Conservation (phyloP, 345 rosid genomes). For the Corchorus olitorius region DNA sequence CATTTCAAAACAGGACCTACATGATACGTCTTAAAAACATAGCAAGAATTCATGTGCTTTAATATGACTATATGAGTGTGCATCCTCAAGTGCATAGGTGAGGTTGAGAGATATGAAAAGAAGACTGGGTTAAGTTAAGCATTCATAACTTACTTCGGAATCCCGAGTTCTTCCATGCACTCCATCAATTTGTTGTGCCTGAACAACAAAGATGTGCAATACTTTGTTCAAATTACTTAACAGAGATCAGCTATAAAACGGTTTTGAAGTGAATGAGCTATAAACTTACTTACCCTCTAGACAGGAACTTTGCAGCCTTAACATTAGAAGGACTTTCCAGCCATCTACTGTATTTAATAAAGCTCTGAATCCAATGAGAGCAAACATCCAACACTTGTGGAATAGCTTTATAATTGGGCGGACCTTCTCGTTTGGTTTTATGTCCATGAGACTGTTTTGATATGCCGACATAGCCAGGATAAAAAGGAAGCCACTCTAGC, state of each 20-base stretch:
- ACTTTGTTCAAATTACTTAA: conserved; percentile 7
- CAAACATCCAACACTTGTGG: conserved; percentile 69
- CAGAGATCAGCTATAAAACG: conserved; percentile 1
- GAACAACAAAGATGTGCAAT: conserved; percentile 24
- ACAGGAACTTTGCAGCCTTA: conserved; percentile 85
- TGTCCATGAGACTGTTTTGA: conserved; percentile 58
- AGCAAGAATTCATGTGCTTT: background rate
- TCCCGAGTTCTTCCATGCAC: conserved; percentile 71
- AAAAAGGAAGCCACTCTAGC: conserved; percentile 93
- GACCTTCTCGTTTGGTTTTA: conserved; percentile 54
- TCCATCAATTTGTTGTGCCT: conserved; percentile 80
- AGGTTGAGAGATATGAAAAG: background rate
- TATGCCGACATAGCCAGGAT: conserved; percentile 43
- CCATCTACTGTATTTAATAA: conserved; percentile 95
- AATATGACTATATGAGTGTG: background rate
- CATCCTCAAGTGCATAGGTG: background rate
- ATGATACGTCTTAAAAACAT: background rate
- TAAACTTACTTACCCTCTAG: conserved; percentile 66
- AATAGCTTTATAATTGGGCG: conserved; percentile 78
- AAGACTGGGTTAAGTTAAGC: conserved; percentile 7
- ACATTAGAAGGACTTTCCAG: conserved; percentile 81
- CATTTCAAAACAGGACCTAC: background rate
- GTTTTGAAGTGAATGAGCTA: conserved; percentile 12
- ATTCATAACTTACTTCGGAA: conserved; percentile 55
- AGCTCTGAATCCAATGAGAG: conserved; percentile 94